These are phyloP conservation scores for Pelargonium cotyledonis DNA, from an alignment of 441 rosid genomes.

Conservation along the genomic window DNA sequence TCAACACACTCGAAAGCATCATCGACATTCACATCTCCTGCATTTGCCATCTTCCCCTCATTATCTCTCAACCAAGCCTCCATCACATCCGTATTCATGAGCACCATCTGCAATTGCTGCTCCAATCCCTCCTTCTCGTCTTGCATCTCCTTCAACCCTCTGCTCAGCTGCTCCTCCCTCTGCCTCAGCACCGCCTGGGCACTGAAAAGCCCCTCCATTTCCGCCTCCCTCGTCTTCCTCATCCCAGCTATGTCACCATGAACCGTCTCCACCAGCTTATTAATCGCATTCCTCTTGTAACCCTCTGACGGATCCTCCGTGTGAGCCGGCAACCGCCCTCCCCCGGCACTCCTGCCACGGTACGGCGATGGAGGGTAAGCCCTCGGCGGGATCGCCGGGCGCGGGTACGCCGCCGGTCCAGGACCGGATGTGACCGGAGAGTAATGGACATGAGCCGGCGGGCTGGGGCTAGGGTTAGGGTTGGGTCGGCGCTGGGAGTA, in stretches of 20 bases:
- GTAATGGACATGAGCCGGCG: constrained; percentile 13
- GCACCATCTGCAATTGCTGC: constrained; percentile 72
- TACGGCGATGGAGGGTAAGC: constrained; percentile 66
- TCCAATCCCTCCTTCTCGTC: constrained; percentile 77
- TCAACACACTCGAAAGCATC: constrained; percentile 56
- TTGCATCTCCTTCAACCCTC: constrained; percentile 69
- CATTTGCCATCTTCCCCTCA: constrained; percentile 38
- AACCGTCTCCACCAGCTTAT: constrained; percentile 65
- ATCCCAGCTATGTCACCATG: constrained; percentile 54
- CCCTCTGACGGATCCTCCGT: constrained; percentile 74
- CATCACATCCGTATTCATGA: constrained; percentile 69
- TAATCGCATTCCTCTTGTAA: constrained; percentile 56
- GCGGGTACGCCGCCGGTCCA: constrained; percentile 17
- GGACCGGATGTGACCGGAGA: too few species aligned
- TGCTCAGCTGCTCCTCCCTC: constrained; percentile 57
- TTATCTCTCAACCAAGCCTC: constrained; percentile 71
- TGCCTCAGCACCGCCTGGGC: constrained; percentile 59
- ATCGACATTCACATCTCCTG: constrained; percentile 46
- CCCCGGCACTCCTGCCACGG: constrained; percentile 16
- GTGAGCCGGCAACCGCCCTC: constrained; percentile 27
- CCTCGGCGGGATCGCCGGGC: constrained; percentile 27
- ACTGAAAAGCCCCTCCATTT: constrained; percentile 66
- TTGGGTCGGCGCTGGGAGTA: constrained; percentile 72
- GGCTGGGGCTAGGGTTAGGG: constrained; percentile 32
- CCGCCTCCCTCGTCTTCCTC: constrained; percentile 73